Percentiles rank a stretch among this genome's conserved stretches.
Evolutionary conservation across 1,284 basidiomycete genomes (phyloP).

Genomic region (Rhodotorula sp.): DNA sequence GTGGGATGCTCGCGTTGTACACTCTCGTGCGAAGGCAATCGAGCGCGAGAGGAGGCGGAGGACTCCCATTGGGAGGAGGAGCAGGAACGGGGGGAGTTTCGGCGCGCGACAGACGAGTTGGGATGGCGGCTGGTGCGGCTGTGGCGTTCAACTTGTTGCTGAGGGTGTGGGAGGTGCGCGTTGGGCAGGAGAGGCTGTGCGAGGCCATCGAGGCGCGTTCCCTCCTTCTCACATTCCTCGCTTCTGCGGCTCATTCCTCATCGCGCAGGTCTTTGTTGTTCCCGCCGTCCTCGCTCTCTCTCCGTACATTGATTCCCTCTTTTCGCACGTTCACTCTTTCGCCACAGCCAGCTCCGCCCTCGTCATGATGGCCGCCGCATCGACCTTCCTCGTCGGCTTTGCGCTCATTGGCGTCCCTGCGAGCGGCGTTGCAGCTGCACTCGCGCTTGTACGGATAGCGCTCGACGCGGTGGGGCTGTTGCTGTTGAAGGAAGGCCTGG

Average conservation of each 20-base stretch:
- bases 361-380: not conserved
- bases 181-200: constrained; percentile 3
- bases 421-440: not conserved
- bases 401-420: constrained; percentile 21
- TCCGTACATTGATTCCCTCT: not conserved
- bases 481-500: constrained; percentile 9
- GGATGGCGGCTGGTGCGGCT: constrained; percentile 1
- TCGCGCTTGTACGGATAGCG: constrained; percentile 4
- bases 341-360: not conserved
- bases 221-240: too few relatives aligned
- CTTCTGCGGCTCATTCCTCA: not conserved
- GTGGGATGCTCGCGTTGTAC: too few relatives aligned
- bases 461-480: constrained; percentile 4
- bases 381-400: constrained; percentile 23
- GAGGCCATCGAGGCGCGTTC: constrained; percentile 24
- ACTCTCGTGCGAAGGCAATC: too few relatives aligned
- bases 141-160: not conserved
- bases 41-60: too few relatives aligned
- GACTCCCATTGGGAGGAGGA: too few relatives aligned
- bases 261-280: constrained; percentile 9
- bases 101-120: too few relatives aligned
- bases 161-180: constrained; percentile 4
- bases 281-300: constrained; percentile 14
- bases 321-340: not conserved
- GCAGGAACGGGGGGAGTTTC: too few relatives aligned